A percentile compares a stretch with the other conserved stretches of the same genome.
These are phyloP conservation scores for Triticum turgidum DNA, from an alignment of 176 grass and related monocot species.

Conservation along the genomic window DNA sequence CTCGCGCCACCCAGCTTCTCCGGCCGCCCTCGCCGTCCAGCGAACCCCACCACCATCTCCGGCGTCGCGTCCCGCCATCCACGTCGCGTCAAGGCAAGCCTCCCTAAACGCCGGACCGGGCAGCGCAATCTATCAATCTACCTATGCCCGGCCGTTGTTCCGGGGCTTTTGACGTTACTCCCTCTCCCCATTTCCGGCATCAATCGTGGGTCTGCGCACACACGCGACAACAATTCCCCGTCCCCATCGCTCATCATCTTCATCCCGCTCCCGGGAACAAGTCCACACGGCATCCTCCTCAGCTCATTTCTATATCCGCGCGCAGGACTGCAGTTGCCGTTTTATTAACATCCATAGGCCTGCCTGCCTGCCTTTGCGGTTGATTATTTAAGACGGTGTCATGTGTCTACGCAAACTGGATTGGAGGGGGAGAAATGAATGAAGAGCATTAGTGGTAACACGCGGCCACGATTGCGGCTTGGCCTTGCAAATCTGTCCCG, in stretches of 20 bases:
- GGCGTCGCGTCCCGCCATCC: background rate
- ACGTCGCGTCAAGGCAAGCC: background rate
- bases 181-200: background rate
- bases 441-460: background rate
- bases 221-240: background rate
- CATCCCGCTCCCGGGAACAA: background rate
- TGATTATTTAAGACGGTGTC: background rate
- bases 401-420: too few relatives aligned
- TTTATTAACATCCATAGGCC: background rate
- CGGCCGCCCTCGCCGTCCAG: too few relatives aligned
- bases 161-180: background rate
- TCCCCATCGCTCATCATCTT: background rate
- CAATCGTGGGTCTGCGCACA: background rate
- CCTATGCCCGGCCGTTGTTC: background rate
- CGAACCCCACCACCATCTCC: too few relatives aligned
- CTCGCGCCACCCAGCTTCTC: too few relatives aligned
- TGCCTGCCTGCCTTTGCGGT: background rate
- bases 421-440: background rate
- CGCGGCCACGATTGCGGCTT: background rate
- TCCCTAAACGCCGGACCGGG: background rate
- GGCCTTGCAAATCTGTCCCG: background rate
- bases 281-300: constrained; percentile 5
- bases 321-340: background rate
- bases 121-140: too few relatives aligned
- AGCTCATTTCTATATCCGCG: background rate